Percentiles rank a stretch among this genome's conserved stretches.
Conservation (phyloP, 2,329 filamentous ascomycete species). For the Aspergillus tanneri region DNA sequence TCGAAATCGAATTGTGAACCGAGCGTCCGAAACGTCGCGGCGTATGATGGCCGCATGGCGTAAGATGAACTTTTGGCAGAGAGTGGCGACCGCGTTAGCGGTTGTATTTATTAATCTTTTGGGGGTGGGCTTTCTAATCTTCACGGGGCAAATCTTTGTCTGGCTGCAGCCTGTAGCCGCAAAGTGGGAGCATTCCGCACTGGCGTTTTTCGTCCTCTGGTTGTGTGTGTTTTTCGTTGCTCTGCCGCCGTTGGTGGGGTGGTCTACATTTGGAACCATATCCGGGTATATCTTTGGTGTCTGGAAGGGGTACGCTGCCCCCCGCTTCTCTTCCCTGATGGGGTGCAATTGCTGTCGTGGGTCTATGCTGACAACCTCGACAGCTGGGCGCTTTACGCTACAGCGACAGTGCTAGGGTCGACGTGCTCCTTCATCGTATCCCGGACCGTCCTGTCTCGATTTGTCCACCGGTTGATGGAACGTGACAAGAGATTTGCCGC, state of each 20-base stretch:
- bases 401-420: slow-evolving; percentile 75
- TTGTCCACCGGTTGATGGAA: slow-evolving; percentile 78
- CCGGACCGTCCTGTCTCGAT: slow-evolving; percentile 71
- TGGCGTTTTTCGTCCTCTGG: slow-evolving; percentile 75
- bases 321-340: not conserved
- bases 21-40: slow-evolving; percentile 35
- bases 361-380: slow-evolving; percentile 24
- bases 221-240: slow-evolving; percentile 70
- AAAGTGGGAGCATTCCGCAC: slow-evolving; percentile 70
- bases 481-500: slow-evolving; percentile 85
- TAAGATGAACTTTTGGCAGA: slow-evolving; percentile 56
- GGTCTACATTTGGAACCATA: slow-evolving; percentile 72
- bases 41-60: slow-evolving; percentile 36
- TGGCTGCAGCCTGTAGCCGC: slow-evolving; percentile 70
- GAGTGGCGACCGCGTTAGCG: slow-evolving; percentile 56
- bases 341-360: not conserved
- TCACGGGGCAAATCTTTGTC: slow-evolving; percentile 76
- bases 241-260: slow-evolving; percentile 85
- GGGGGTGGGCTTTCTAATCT: slow-evolving; percentile 69
- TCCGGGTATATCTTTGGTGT: slow-evolving; percentile 71
- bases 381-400: slow-evolving; percentile 81
- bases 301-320: slow-evolving; percentile 62
- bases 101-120: slow-evolving; percentile 55
- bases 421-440: slow-evolving; percentile 77
- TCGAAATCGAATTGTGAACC: slow-evolving; percentile 42